Conservation (phyloP, 495 filamentous ascomycete genomes). For the Xylaria cubensis region DNA sequence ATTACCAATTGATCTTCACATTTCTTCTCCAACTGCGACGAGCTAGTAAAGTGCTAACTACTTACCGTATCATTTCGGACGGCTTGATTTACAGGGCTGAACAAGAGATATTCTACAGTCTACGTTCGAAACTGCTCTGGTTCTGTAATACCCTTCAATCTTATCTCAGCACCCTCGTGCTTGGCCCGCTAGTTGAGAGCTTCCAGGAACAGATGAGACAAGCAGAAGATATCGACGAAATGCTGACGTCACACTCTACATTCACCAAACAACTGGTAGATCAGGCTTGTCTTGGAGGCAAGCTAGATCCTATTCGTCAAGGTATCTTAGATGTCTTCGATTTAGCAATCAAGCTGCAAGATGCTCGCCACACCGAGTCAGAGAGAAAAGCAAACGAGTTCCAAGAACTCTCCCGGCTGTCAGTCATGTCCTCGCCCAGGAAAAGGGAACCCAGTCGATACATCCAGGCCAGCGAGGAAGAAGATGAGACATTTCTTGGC, state of each 20-base stretch:
- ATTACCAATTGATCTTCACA: slow-evolving; percentile 73
- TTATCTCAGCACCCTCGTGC: slow-evolving; percentile 76
- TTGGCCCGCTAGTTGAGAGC: slow-evolving; percentile 60
- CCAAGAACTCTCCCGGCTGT: slow-evolving; percentile 46
- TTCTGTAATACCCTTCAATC: slow-evolving; percentile 75
- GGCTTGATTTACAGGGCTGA: slow-evolving; percentile 38
- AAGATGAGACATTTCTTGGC: slow-evolving; percentile 45
- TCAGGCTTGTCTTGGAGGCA: slow-evolving; percentile 69
- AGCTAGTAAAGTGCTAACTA: slow-evolving; percentile 71
- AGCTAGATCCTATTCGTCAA: slow-evolving; percentile 68
- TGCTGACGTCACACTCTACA: slow-evolving; percentile 71
- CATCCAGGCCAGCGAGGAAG: slow-evolving; percentile 47
- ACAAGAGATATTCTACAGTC: slow-evolving; percentile 59
- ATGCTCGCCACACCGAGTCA: slow-evolving; percentile 50
- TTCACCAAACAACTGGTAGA: slow-evolving; percentile 68
- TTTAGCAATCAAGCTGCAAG: slow-evolving; percentile 57
- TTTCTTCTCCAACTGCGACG: slow-evolving; percentile 80
- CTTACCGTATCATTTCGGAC: slow-evolving; percentile 54
- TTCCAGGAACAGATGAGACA: slow-evolving; percentile 61
- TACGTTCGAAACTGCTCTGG: slow-evolving; percentile 80
- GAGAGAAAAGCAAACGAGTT: slow-evolving; percentile 48
- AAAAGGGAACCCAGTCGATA: slow-evolving; percentile 34
- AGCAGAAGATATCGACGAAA: slow-evolving; percentile 79
- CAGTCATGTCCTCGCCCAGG: slow-evolving; percentile 37
- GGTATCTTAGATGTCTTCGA: slow-evolving; percentile 70